A percentile compares a stretch with the other conserved stretches of the same genome.
Conservation (phyloP, 345 rosid species). For the Corchorus capsularis region DNA sequence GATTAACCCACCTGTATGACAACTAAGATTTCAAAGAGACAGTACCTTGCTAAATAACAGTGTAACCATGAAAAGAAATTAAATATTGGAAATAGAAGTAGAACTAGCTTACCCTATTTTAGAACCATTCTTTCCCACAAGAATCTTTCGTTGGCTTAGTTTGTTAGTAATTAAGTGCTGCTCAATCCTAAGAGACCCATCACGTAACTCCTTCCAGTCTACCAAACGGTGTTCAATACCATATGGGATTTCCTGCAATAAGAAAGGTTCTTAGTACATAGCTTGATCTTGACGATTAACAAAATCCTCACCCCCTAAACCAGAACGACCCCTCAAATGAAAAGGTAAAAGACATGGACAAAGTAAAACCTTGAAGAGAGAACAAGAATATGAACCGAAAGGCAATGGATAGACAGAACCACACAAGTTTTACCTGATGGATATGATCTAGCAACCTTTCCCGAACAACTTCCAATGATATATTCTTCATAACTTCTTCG, state of each 20-base stretch:
- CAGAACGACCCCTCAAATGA: not conserved
- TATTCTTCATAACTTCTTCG: slow-evolving; percentile 85
- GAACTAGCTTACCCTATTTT: slow-evolving; percentile 67
- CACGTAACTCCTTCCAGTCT: slow-evolving; percentile 81
- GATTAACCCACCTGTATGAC: too few species aligned
- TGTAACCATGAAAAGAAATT: slow-evolving; percentile 2
- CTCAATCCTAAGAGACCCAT: slow-evolving; percentile 89
- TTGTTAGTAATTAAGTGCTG: slow-evolving; percentile 78
- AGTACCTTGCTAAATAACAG: not conserved
- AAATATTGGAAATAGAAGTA: not conserved
- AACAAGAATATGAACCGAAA: not conserved
- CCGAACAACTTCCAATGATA: slow-evolving; percentile 86
- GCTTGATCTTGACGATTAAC: not conserved
- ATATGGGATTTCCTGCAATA: slow-evolving; percentile 80
- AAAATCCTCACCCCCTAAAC: not conserved
- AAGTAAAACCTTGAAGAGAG: not conserved
- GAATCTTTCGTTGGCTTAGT: slow-evolving; percentile 86
- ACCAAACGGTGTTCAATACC: slow-evolving; percentile 76
- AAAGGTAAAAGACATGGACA: not conserved
- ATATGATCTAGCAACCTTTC: slow-evolving; percentile 85
- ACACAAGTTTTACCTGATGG: slow-evolving; percentile 67
- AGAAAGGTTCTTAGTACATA: not conserved
- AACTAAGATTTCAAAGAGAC: too few species aligned
- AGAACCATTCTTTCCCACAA: slow-evolving; percentile 87
- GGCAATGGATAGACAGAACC: not conserved